Evolutionary conservation across 1,284 basidiomycete genomes (phyloP).

Genomic region (Sporisorium iseilematis-ciliati): DNA sequence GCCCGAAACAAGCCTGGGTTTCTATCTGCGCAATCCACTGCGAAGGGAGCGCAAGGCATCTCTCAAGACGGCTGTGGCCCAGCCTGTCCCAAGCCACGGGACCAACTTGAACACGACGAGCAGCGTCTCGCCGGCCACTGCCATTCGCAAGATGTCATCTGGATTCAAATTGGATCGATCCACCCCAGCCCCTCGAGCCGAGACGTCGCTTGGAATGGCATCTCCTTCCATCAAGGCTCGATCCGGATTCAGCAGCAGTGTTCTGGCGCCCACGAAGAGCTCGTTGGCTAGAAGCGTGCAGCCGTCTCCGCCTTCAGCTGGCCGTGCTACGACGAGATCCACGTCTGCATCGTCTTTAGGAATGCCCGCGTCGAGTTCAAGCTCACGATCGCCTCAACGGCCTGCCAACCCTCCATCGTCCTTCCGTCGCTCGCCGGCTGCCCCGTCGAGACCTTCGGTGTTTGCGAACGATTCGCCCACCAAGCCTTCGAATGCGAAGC

Average conservation of each 20-base stretch:
- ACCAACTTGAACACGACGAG: neutral
- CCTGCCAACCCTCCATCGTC: slow-evolving; percentile 34
- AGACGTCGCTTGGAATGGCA: slow-evolving; percentile 35
- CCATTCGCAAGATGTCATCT: slow-evolving; percentile 30
- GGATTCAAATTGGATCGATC: slow-evolving; percentile 19
- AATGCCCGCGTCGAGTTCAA: slow-evolving; percentile 2
- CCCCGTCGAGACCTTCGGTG: slow-evolving; percentile 7
- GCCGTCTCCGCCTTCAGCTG: slow-evolving; percentile 13
- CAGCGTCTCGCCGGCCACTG: slow-evolving; percentile 14
- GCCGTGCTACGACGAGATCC: slow-evolving; percentile 10
- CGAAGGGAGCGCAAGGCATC: slow-evolving; percentile 30
- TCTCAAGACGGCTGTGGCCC: slow-evolving; percentile 6
- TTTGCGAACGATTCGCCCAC: slow-evolving; percentile 14
- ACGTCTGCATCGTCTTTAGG: slow-evolving; percentile 15
- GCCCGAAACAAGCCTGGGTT: slow-evolving; percentile 38
- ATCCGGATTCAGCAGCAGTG: slow-evolving; percentile 26
- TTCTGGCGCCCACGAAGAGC: slow-evolving; percentile 37
- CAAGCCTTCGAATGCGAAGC: neutral
- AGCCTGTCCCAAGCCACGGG: neutral
- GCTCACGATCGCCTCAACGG: slow-evolving; percentile 29
- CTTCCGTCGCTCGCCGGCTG: slow-evolving; percentile 14
- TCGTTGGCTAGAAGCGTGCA: slow-evolving; percentile 37
- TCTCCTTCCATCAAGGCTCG: slow-evolving; percentile 6
- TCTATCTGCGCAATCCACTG: slow-evolving; percentile 35
- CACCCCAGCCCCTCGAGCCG: slow-evolving; percentile 11